These are phyloP conservation scores for Alternaria consortialis DNA, from an alignment of 2,329 filamentous ascomycete genomes.

Conservation along the genomic window DNA sequence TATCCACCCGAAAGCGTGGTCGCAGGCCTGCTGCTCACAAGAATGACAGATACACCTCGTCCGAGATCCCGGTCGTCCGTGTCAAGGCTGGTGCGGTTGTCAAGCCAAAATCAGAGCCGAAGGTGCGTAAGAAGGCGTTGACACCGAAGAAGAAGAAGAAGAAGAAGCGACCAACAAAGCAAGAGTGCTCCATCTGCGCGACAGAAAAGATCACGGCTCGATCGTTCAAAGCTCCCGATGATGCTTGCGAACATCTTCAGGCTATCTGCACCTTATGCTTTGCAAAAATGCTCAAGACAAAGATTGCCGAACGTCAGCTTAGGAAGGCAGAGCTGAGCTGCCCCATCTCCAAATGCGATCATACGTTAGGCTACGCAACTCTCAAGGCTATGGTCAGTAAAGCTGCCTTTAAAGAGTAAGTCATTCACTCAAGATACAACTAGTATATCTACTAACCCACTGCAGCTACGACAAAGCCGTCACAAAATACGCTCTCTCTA, in stretches of 20 bases:
- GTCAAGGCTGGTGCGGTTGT: constrained; percentile 8
- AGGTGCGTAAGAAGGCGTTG: constrained; percentile 1
- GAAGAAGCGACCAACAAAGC: constrained; percentile 17
- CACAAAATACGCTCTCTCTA: constrained; percentile 21
- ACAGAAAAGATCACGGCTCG: constrained; percentile 12
- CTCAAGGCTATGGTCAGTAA: constrained; percentile 21
- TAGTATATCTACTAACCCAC: constrained; percentile 7
- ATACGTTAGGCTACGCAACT: constrained; percentile 14
- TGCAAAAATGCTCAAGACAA: constrained; percentile 28
- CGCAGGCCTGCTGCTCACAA: background rate
- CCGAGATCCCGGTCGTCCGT: background rate
- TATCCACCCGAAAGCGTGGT: background rate
- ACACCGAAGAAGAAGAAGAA: constrained; percentile 17
- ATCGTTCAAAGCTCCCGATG: constrained; percentile 17
- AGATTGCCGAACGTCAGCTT: constrained; percentile 24
- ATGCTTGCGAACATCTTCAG: constrained; percentile 32
- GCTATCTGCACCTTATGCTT: constrained; percentile 32
- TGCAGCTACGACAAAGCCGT: constrained; percentile 35
- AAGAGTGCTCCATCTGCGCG: constrained; percentile 33
- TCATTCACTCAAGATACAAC: background rate
- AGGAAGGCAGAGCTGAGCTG: constrained; percentile 25
- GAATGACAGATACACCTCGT: background rate
- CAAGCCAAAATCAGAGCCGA: constrained; percentile 9
- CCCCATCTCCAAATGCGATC: constrained; percentile 23
- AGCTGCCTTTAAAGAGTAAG: constrained; percentile 27